Conservation (phyloP, 1,284 basidiomycete species). For the Fistulina hepatica region DNA sequence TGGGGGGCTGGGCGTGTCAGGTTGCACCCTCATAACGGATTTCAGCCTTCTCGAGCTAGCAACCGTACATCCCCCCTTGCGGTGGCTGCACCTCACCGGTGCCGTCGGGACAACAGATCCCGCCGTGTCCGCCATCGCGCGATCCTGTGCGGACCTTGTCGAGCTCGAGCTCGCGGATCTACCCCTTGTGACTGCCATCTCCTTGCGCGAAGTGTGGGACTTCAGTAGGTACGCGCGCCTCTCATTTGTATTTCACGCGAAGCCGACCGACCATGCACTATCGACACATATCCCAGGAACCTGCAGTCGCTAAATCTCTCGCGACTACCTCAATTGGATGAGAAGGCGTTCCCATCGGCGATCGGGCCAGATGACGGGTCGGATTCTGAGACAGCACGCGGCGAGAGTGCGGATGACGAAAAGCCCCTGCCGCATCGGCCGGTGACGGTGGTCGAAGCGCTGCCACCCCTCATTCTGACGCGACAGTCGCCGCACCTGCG, state of each 20-base stretch:
- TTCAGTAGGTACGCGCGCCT: constrained; percentile 40
- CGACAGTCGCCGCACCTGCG: constrained; percentile 63
- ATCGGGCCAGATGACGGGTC: constrained; percentile 18
- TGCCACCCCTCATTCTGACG: constrained; percentile 48
- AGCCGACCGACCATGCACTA: constrained; percentile 3
- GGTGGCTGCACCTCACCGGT: constrained; percentile 65
- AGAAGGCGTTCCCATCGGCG: constrained; percentile 68
- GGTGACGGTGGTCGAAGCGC: constrained; percentile 42
- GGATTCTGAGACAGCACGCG: constrained; percentile 16
- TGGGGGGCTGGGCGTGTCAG: constrained; percentile 68
- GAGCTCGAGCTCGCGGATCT: constrained; percentile 78
- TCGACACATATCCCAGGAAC: constrained; percentile 30
- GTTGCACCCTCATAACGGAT: constrained; percentile 70
- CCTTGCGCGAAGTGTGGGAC: constrained; percentile 76
- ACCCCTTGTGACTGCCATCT: constrained; percentile 58
- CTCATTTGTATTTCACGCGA: constrained; percentile 3
- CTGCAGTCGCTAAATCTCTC: constrained; percentile 70
- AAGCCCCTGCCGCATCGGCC: constrained; percentile 45
- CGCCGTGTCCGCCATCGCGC: constrained; percentile 63
- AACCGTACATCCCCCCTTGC: constrained; percentile 52
- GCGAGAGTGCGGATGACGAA: too few species aligned
- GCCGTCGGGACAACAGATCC: constrained; percentile 64
- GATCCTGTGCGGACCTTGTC: constrained; percentile 64
- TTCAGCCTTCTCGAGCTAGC: constrained; percentile 64
- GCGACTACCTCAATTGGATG: constrained; percentile 60